Conservation (phyloP, 176 grass and related monocot genomes). For the Musa troglodytarum region DNA sequence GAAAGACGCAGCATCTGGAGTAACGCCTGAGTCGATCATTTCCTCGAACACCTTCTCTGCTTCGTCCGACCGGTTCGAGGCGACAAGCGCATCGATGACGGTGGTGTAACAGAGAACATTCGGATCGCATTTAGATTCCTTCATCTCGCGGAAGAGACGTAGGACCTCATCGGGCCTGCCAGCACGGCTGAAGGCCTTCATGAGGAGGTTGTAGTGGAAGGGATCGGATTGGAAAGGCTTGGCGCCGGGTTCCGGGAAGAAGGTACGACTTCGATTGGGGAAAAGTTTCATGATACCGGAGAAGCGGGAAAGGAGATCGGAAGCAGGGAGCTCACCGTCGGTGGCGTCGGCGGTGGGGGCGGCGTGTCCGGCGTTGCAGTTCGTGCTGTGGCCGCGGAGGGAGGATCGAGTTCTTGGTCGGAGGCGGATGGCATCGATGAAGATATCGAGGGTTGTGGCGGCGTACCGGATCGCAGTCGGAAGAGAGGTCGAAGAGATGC, state of each 20-base stretch:
- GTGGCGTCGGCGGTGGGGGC: conserved; percentile 16
- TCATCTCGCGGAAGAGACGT: conserved; percentile 44
- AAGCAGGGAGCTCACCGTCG: conserved; percentile 13
- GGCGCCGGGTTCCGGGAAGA: neutral
- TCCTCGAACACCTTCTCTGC: conserved; percentile 72
- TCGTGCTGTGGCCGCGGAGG: conserved; percentile 27
- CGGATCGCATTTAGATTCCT: conserved; percentile 28
- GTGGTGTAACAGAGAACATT: conserved; percentile 52
- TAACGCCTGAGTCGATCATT: conserved; percentile 61
- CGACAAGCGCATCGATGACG: conserved; percentile 56
- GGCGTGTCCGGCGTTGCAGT: conserved; percentile 14
- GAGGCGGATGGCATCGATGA: conserved; percentile 8
- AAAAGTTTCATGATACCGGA: neutral
- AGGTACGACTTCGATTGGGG: neutral
- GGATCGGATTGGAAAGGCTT: conserved; percentile 9
- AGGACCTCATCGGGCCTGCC: conserved; percentile 52
- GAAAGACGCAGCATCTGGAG: conserved; percentile 35
- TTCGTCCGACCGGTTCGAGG: conserved; percentile 36
- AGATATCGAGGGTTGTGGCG: neutral
- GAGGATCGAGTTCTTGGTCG: conserved; percentile 2
- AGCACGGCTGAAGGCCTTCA: conserved; percentile 37
- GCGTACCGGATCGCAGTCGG: neutral
- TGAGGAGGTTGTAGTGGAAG: conserved; percentile 64
- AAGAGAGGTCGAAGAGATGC: conserved; percentile 1
- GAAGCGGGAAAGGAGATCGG: conserved; percentile 5